Base-by-base conservation (phyloP, 2,329 filamentous ascomycete genomes). In the Cercospora sojina region DNA sequence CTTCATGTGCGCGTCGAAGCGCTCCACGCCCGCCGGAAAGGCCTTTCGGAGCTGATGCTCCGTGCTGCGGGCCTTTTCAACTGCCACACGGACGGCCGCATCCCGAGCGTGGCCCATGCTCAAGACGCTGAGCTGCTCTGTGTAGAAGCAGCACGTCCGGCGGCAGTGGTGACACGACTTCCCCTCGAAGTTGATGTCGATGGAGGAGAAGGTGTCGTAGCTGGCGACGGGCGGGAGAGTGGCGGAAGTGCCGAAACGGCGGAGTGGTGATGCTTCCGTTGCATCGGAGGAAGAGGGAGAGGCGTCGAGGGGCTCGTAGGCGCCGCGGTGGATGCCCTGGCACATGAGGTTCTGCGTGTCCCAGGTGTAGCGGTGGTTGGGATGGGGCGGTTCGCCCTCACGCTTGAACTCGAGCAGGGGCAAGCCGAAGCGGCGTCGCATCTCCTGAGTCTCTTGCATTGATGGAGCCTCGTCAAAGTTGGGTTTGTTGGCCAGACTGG, bases 271-370 rank as follows among this genome's bases (percentile, higher is more conserved):
- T 12, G 53, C 32, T 20, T 25, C 20, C 25, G 53, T 53, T 29
- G 56, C 35, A 23, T 51, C 53, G 9, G 56, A 64, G 35, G 47
- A 43, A 18, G 56, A 56, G 13, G 65, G 58, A 29, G 57, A 35
- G 49, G 56, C 59, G n/a, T 59, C 53, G 32, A 43, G 35, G 25
- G 61, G 56, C 35, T 51, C 53, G 29, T 63, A 63, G 25, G 51
- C 59, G 7, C 47, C 25, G 31, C 23, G 32, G 20, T 69, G 67
- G 25, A 65, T 55, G 27, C 55, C 67, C 27, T 56, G 51, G 57
- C 67, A 69, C 62, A 67, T 69, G 23, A 69, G 20, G 43, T 67
- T 67, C 38, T 63, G 61, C 2, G 65, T 65, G 23, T 67, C 55
- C 67, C 67, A 69, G 4, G 38, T 59, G 43, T 67, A 69, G 12